phyloP scores from a whole-genome alignment of 768 basidiomycete species.

The Mycena haematopus region DNA sequence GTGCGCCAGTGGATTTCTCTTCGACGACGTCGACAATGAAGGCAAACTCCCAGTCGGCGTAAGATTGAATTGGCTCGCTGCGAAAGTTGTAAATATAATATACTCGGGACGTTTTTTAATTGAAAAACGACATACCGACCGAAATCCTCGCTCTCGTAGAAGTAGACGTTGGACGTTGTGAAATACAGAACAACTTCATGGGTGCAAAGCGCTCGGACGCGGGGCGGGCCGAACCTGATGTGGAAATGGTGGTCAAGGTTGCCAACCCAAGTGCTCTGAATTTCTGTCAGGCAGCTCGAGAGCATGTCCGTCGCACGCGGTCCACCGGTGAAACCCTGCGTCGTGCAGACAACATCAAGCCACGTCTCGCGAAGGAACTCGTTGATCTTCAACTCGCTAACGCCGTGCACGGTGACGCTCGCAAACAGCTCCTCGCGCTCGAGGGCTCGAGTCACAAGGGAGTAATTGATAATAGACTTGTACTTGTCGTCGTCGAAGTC shows the following conservation, averaged over 20 bases:
- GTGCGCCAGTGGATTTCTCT: constrained; percentile 13
- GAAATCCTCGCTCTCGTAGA: constrained; percentile 12
- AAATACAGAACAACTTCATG: constrained; percentile 32
- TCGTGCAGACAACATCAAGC: neutral
- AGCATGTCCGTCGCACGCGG: constrained; percentile 9
- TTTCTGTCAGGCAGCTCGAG: constrained; percentile 26
- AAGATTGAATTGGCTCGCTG: neutral
- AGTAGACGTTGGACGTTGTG: constrained; percentile 21
- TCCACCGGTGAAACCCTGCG: constrained; percentile 20
- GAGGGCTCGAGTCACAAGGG: constrained; percentile 24
- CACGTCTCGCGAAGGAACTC: constrained; percentile 6
- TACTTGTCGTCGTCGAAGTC: constrained; percentile 32
- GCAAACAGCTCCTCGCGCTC: constrained; percentile 14
- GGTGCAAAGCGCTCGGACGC: constrained; percentile 29
- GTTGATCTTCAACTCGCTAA: constrained; percentile 29
- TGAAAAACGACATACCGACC: neutral
- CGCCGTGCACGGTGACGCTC: constrained; percentile 22
- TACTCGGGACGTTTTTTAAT: neutral
- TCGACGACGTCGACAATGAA: constrained; percentile 30
- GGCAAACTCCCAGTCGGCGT: constrained; percentile 24
- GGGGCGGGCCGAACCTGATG: constrained; percentile 30
- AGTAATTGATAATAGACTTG: constrained; percentile 31
- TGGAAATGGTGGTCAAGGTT: constrained; percentile 31
- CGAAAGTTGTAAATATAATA: constrained; percentile 12
- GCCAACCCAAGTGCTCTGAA: constrained; percentile 28